Base-by-base conservation (phyloP, 257 asterid genomes). In the Primulina eburnea region DNA sequence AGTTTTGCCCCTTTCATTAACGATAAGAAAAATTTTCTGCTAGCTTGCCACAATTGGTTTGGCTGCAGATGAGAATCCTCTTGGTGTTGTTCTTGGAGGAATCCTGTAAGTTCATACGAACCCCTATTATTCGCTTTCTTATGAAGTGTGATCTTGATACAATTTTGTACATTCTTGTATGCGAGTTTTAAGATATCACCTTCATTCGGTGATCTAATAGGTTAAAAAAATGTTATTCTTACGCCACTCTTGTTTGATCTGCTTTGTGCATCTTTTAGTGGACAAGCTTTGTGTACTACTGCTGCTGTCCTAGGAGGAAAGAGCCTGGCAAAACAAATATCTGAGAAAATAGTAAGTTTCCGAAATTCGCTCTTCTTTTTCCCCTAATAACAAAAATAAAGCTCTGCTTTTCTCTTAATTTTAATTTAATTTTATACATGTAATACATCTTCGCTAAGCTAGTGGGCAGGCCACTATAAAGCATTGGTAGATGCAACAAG, bases 61-160 rank as follows among this genome's bases (percentile, higher is more conserved):
- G 88, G 99, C 97, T 80, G 98, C 99, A 4, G 99, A 94, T 81
- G 99, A 91, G 92, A 94, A 91, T 82, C 99, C 97, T 50, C 62
- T 86, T n/a, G 99, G 99, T 60, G 99, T 91, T 77, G 99, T 94
- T 75, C 95, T 94, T 61, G 99, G 99, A 68, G 99, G 98, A 77
- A 89, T 94, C 72, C 76, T 94, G 99, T 91, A 88, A 86, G 95
- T 78, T 64, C 6, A 17, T 37, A 35, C 69, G 21, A 24, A 40
- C 77, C 66, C 33, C 63, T 14, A 62, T 60, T 43, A 43, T 12
- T 43, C 17, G 12, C n/a, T 4, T 9, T 43, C n/a, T 14, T 43
- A 43, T 35, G 43, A 35, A 35, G 43, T 35, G 43, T 35, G 30
- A 28, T 43, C 53, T 43, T 43, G 53, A 35, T 43, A 43, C n/a